A percentile compares a stretch with the other conserved stretches of the same genome.
These are phyloP conservation scores for Ophiostoma novo-ulmi DNA, from an alignment of 2,329 filamentous ascomycete genomes.

Conservation along the genomic window DNA sequence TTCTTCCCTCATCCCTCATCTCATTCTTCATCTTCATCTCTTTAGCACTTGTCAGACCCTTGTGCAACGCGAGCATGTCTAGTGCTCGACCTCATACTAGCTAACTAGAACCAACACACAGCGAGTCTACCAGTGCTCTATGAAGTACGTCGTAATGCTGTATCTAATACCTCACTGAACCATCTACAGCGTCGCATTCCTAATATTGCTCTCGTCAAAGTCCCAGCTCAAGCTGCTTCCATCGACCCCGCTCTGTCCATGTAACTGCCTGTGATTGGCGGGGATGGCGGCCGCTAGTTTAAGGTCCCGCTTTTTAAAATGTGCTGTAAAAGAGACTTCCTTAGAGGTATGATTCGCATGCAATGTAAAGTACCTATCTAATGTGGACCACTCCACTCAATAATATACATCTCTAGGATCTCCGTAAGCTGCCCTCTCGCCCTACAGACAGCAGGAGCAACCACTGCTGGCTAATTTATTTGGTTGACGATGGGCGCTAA, in stretches of 20 bases:
- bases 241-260: slow-evolving; percentile 12
- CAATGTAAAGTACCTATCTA: not conserved
- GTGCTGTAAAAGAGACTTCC: slow-evolving; percentile 16
- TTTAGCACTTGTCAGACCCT: slow-evolving; percentile 2
- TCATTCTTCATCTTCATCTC: not conserved
- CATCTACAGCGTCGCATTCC: not conserved
- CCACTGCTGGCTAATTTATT: slow-evolving; percentile 14
- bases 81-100: not conserved
- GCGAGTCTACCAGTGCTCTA: not conserved
- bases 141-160: not conserved
- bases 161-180: not conserved
- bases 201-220: not conserved
- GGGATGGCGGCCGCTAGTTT: slow-evolving; percentile 16
- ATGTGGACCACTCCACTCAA: slow-evolving; percentile 2
- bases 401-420: not conserved
- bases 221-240: slow-evolving; percentile 15
- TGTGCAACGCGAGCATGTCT: slow-evolving; percentile 13
- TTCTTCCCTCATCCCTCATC: not conserved
- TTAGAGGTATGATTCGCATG: not conserved
- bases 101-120: not conserved
- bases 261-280: not conserved
- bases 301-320: slow-evolving; percentile 22
- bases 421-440: not conserved
- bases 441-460: not conserved
- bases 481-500: slow-evolving; percentile 15